Base-by-base conservation (phyloP, 1,284 basidiomycete genomes). In the Agaricales sp. region DNA sequence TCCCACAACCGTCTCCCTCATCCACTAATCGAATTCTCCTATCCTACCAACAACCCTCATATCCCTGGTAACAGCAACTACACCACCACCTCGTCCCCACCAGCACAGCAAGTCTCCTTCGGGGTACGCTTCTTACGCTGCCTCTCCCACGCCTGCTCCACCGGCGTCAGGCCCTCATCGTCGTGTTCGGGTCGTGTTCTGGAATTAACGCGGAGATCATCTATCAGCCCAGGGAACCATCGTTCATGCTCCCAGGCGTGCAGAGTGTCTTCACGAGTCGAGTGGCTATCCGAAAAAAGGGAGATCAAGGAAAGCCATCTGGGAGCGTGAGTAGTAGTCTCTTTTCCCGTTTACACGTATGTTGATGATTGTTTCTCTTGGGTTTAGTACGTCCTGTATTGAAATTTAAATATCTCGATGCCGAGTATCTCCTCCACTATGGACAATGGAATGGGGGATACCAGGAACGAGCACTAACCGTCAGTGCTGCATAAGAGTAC, bases 151-250 rank as follows among this genome's bases (percentile, higher is more conserved):
- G 43, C 47, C 39, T 35, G 53, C 48, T 4, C 38, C 47, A 1
- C 55, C 51, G 23, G 53, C 54, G 16, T 22, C 30, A 35, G 26
- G 26, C n/a, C 22, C 47, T 14, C 35, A 26, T 21, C 30, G 23
- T 19, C 61, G 60, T 22, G 53, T 72, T 13, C 77, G 83, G 8
- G 59, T 61, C 20, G 82, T 83, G 1, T 77, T 67, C 54, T 86
- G 83, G 83, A 86, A 86, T 54, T 60, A 71, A 20, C 76, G 82
- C 2, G 82, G 82, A 0, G 82, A 86, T 60, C 75, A 84, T 55
- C 68, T 83, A 47, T 77, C 79, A 18, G 52, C 63, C 19, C 66
- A 68, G 19, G 66, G 68, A 44, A 77, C 66, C 54, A 67, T 85
- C 51, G 80, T 87, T 21, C 83, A 79, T 51, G 80, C 79, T 4